phyloP scores from a whole-genome alignment of 305 asterid species.

The Petunia hybrid region DNA sequence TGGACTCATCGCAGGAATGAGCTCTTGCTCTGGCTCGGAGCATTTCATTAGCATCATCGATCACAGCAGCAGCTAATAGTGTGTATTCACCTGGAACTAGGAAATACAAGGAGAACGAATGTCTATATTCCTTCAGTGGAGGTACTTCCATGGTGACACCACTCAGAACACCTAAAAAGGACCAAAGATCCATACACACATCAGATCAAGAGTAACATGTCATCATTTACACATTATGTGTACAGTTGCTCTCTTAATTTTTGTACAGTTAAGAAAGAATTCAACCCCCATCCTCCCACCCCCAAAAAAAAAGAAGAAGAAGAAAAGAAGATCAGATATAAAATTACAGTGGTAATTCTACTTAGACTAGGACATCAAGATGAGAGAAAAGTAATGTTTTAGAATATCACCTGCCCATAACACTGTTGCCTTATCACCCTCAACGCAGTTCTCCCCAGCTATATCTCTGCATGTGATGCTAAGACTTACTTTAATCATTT shows the following conservation, averaged over 20 bases:
- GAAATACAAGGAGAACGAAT: slow-evolving; percentile 81
- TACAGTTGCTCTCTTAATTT: not conserved
- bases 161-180: slow-evolving; percentile 71
- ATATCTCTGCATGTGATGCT: slow-evolving; percentile 91
- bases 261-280: not conserved
- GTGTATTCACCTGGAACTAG: slow-evolving; percentile 96
- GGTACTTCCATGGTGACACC: slow-evolving; percentile 83
- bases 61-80: slow-evolving; percentile 88
- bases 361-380: slow-evolving; percentile 7
- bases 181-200: slow-evolving; percentile 27
- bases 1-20: slow-evolving; percentile 72
- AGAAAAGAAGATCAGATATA: not conserved
- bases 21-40: slow-evolving; percentile 89
- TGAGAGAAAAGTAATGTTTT: slow-evolving; percentile 7
- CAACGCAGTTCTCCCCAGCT: slow-evolving; percentile 94
- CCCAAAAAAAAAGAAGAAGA: not conserved
- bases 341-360: not conserved
- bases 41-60: slow-evolving; percentile 85
- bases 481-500: slow-evolving; percentile 67
- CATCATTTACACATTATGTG: not conserved
- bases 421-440: slow-evolving; percentile 87
- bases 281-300: not conserved
- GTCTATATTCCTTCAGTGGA: slow-evolving; percentile 83
- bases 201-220: not conserved
- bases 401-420: slow-evolving; percentile 86